Percentiles rank a stretch among this genome's conserved stretches.
Conservation (phyloP, 495 filamentous ascomycete species). For the Lasiosphaeria miniovina region DNA sequence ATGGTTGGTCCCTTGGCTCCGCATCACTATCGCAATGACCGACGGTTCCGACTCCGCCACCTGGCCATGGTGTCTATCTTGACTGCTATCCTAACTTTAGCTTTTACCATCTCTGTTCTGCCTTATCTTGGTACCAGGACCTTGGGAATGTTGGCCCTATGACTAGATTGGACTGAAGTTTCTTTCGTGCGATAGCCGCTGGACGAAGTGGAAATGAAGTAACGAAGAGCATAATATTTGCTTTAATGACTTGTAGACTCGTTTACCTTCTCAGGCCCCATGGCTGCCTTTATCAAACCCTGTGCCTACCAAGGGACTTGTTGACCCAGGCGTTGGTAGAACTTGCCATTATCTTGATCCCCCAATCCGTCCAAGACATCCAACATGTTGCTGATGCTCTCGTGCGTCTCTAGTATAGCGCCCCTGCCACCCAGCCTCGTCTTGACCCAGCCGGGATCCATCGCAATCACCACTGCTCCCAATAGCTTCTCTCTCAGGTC, state of each 20-base stretch:
- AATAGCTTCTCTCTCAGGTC: slow-evolving; percentile 31
- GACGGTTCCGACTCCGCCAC: slow-evolving; percentile 10
- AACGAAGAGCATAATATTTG: too few relatives aligned
- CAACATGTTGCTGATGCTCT: slow-evolving; percentile 40
- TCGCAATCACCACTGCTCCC: slow-evolving; percentile 46
- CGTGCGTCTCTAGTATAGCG: slow-evolving; percentile 46
- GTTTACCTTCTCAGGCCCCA: too few relatives aligned
- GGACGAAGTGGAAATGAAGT: too few relatives aligned
- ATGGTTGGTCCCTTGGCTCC: slow-evolving; percentile 43
- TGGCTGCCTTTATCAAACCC: too few relatives aligned
- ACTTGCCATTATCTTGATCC: slow-evolving; percentile 39
- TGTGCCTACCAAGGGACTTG: slow-evolving; percentile 26
- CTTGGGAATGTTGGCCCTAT: too few relatives aligned
- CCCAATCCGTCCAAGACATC: slow-evolving; percentile 28
- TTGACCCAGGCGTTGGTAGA: slow-evolving; percentile 24
- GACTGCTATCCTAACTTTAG: slow-evolving; percentile 5
- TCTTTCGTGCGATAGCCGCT: too few relatives aligned
- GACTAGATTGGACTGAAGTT: too few relatives aligned
- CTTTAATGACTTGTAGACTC: too few relatives aligned
- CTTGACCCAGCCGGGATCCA: slow-evolving; percentile 63
- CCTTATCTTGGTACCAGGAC: neutral
- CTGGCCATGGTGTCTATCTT: slow-evolving; percentile 18
- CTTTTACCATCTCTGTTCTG: neutral
- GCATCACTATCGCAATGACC: slow-evolving; percentile 16
- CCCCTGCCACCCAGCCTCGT: slow-evolving; percentile 58